phyloP scores from a whole-genome alignment of 306 rosid genomes.

The Dalbergia cochinchinensis region DNA sequence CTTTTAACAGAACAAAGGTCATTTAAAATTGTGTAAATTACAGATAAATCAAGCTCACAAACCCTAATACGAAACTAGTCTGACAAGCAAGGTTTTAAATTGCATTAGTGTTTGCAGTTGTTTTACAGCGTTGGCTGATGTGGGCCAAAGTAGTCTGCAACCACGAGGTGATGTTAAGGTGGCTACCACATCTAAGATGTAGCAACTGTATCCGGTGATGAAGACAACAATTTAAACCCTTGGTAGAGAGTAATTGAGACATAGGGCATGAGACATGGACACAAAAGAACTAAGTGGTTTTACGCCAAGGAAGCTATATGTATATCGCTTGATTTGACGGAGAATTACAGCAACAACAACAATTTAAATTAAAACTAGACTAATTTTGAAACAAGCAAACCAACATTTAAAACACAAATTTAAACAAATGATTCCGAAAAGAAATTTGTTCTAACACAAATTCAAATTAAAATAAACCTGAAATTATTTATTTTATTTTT shows the following conservation, averaged over 20 bases:
- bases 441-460: no score
- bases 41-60: neutral
- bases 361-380: no score
- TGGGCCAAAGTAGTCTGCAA: neutral
- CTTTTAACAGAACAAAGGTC: neutral
- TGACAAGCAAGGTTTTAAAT: neutral
- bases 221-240: neutral
- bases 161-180: neutral
- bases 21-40: neutral
- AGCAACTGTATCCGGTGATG: neutral
- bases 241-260: neutral
- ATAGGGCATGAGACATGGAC: neutral
- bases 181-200: neutral
- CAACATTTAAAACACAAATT: no score
- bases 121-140: neutral
- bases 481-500: no score
- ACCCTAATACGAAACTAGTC: neutral
- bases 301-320: neutral
- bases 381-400: no score
- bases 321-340: neutral
- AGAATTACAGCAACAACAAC: neutral
- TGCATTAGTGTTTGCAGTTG: neutral
- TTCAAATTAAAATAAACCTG: no score
- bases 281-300: neutral
- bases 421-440: no score